These are phyloP conservation scores for Plasmopara viticola DNA, from an alignment of 352 stramenopile genomes.

Conservation along the genomic window DNA sequence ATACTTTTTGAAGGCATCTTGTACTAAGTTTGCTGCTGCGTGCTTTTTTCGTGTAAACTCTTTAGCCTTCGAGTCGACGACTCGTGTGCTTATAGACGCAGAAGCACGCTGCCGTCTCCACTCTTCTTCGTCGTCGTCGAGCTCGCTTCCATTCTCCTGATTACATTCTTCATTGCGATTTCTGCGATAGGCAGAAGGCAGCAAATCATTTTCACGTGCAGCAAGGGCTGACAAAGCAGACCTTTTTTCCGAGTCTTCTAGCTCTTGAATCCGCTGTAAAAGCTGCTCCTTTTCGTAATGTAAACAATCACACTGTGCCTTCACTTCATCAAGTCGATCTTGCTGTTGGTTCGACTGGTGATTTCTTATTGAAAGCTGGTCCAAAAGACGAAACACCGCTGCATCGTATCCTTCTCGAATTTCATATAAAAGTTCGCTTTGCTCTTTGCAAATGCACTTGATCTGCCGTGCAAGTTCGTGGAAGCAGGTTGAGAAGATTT, in stretches of 20 bases:
- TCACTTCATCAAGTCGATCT: slow-evolving; percentile 17
- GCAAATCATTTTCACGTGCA: slow-evolving; percentile 8
- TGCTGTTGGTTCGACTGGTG: slow-evolving; percentile 24
- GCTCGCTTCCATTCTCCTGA: slow-evolving; percentile 10
- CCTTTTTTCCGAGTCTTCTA: slow-evolving; percentile 15
- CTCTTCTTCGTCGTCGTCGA: slow-evolving; percentile 31
- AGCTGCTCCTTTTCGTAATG: slow-evolving; percentile 22
- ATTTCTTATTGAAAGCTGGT: slow-evolving; percentile 14
- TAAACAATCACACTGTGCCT: slow-evolving; percentile 7
- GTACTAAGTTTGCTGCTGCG: slow-evolving; percentile 39
- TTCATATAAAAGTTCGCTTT: slow-evolving; percentile 61
- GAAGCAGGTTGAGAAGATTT: slow-evolving; percentile 69
- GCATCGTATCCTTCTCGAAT: slow-evolving; percentile 49
- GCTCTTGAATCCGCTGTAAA: slow-evolving; percentile 11
- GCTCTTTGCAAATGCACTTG: slow-evolving; percentile 70
- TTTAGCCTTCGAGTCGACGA: slow-evolving; percentile 11
- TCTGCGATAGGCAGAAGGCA: neutral
- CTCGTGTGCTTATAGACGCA: slow-evolving; percentile 10
- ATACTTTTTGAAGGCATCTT: slow-evolving; percentile 57
- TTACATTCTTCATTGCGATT: slow-evolving; percentile 1
- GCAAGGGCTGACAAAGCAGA: slow-evolving; percentile 6
- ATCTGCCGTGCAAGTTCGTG: slow-evolving; percentile 71
- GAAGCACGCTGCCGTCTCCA: slow-evolving; percentile 32
- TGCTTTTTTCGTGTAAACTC: slow-evolving; percentile 45
- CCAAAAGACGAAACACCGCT: slow-evolving; percentile 21